Percentiles rank a stretch among this genome's conserved stretches.
Evolutionary conservation across 805 yeast species (phyloP).

Genomic region (Candida nemodendra): DNA sequence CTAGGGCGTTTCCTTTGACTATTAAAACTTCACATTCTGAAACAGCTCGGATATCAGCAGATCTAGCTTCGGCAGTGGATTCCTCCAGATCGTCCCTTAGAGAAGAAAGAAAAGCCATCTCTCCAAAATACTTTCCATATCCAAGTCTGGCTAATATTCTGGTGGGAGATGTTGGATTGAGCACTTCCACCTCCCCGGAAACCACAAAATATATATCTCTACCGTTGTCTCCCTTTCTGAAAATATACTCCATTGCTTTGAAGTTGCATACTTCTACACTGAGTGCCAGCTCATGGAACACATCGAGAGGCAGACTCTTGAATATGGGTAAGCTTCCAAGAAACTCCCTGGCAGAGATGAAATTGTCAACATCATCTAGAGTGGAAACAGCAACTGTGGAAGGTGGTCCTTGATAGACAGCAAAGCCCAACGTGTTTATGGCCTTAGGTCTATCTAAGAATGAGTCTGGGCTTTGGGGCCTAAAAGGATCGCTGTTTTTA

Average conservation of each 20-base stretch:
- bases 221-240: conserved; percentile 58
- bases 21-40: conserved; percentile 59
- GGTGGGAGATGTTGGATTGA: conserved; percentile 38
- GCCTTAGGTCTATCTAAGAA: background rate
- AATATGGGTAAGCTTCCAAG: conserved; percentile 59
- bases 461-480: too few species aligned
- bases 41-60: conserved; percentile 65
- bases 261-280: conserved; percentile 55
- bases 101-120: conserved; percentile 63
- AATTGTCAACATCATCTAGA: conserved; percentile 46
- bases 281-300: conserved; percentile 63
- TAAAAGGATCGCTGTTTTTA: background rate
- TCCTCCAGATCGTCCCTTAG: conserved; percentile 32
- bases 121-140: conserved; percentile 71
- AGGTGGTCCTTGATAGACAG: background rate
- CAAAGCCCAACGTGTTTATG: background rate
- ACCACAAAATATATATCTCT: conserved; percentile 66
- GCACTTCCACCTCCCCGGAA: conserved; percentile 69
- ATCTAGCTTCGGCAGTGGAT: conserved; percentile 36
- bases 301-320: conserved; percentile 52
- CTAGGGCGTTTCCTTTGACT: conserved; percentile 53
- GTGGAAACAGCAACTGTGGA: conserved; percentile 3
- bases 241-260: conserved; percentile 58
- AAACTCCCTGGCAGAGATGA: conserved; percentile 54
- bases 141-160: conserved; percentile 55